Evolutionary conservation across 2,329 filamentous ascomycete species (phyloP).

Genomic region (Trichoderma cornu-damae): DNA sequence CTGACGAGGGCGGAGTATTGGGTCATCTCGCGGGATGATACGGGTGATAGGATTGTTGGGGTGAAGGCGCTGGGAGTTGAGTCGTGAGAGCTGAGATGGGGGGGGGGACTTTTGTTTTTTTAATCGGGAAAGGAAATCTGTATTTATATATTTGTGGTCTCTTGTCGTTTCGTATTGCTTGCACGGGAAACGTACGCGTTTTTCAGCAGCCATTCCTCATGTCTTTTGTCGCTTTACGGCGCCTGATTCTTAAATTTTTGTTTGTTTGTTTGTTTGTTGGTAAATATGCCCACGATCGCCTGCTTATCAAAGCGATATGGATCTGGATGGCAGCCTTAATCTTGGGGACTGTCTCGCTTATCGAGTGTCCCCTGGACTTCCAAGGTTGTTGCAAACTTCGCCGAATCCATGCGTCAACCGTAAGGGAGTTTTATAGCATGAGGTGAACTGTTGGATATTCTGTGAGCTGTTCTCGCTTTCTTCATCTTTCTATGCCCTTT

Average conservation of each 20-base stretch:
- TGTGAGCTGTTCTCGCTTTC: too few species aligned
- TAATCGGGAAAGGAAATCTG: too few species aligned
- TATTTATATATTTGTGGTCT: background rate
- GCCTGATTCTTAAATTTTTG: background rate
- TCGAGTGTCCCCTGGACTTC: background rate
- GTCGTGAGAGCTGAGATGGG: constrained; percentile 27
- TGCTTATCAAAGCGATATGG: background rate
- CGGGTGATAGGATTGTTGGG: constrained; percentile 62
- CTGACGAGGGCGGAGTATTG: constrained; percentile 71
- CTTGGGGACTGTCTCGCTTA: background rate
- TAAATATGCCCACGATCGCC: background rate
- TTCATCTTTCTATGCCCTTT: background rate
- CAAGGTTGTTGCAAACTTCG: background rate
- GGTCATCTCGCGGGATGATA: constrained; percentile 58
- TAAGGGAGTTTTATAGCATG: too few species aligned
- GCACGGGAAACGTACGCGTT: too few species aligned
- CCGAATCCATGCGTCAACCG: too few species aligned
- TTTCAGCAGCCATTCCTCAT: background rate
- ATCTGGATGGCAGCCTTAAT: background rate
- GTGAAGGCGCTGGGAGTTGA: constrained; percentile 75
- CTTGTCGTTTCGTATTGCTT: background rate
- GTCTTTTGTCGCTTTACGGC: background rate
- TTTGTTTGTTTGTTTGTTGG: background rate
- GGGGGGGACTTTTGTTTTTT: background rate
- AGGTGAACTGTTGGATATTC: too few species aligned